A percentile compares a stretch with the other conserved stretches of the same genome.
Evolutionary conservation across 495 filamentous ascomycete species (phyloP).

Genomic region (Penicillium paxilli): DNA sequence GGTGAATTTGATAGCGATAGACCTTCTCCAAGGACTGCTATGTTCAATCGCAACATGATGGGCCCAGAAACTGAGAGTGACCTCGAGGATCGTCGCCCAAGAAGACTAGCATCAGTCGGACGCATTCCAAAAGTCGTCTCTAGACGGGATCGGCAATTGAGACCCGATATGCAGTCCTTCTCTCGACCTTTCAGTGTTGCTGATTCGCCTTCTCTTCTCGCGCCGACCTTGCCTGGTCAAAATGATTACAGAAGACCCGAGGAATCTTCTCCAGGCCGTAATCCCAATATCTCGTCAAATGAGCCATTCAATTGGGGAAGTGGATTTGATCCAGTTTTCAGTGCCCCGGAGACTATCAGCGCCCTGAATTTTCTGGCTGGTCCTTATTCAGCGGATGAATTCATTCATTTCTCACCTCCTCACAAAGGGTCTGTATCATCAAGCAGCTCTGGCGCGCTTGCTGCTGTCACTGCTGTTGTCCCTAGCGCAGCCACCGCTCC

Average conservation of each 20-base stretch:
- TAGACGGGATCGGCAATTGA: constrained; percentile 63
- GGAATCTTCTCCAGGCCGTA: constrained; percentile 28
- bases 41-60: constrained; percentile 31
- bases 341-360: constrained; percentile 34
- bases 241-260: constrained; percentile 12
- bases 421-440: constrained; percentile 68
- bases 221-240: constrained; percentile 12
- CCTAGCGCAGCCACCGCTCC: constrained; percentile 57
- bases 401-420: constrained; percentile 67
- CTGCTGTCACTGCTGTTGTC: constrained; percentile 60
- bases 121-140: constrained; percentile 88
- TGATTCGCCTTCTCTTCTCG: constrained; percentile 31
- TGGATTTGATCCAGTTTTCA: constrained; percentile 38
- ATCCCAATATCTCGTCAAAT: constrained; percentile 19
- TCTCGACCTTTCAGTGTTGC: constrained; percentile 71
- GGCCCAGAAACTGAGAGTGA: constrained; percentile 13
- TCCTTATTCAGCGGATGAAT: constrained; percentile 51
- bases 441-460: constrained; percentile 64
- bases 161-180: constrained; percentile 76
- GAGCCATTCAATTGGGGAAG: constrained; percentile 20
- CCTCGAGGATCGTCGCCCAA: constrained; percentile 30
- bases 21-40: constrained; percentile 44
- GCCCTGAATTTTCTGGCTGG: constrained; percentile 40
- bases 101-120: constrained; percentile 74
- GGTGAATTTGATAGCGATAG: constrained; percentile 39